Base-by-base conservation (phyloP, 768 basidiomycete genomes). In the Fomitopsis serialis region DNA sequence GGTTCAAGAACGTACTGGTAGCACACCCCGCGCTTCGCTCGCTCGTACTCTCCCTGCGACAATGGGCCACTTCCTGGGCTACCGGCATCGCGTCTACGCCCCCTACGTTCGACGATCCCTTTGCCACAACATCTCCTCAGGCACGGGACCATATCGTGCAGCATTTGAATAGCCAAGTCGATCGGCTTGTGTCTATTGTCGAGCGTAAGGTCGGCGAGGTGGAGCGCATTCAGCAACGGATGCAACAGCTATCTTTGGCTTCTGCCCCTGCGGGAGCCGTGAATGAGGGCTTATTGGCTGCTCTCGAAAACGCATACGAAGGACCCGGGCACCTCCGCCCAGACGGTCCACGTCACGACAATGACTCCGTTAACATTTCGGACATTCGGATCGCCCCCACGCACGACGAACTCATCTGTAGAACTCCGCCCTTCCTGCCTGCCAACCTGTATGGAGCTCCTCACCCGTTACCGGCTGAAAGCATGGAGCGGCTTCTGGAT, bases 361-460 rank as follows among this genome's bases (percentile, higher is more conserved):
- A 89, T 50, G 87, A 89, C 58, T 72, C 66, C 44, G 62, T 67
- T 24, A 74, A 82, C 35, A 82, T 89, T 10, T 24, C 61, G 2
- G 68, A 80, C 1, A 85, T 91, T 42, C 72, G 79, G n/a, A 76
- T 89, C 43, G 80, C 82, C 0, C 89, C 89, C 0, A 90, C 89
- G 0, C 76, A 86, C 36, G 66, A 75, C 5, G 89, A 92, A 60
- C 73, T 92, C 5, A 64, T 78, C 43, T 80, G 70, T n/a, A 67
- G 62, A 0, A 21, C 68, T 11, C 62, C 70, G 2, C 81, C 85
- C 0, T 88, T 78, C 61, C 67, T 91, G 0, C 89, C 89, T 0
- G 80, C 75, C 0, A 84, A 78, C 58, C 63, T 84, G 1, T 74
- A 70, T 21, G 73, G 69, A 1, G 87, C 84, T 0, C 86, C 85